These are phyloP conservation scores for Clarireedia homoeocarpa DNA, from an alignment of 2,329 filamentous ascomycete genomes.

Conservation along the genomic window DNA sequence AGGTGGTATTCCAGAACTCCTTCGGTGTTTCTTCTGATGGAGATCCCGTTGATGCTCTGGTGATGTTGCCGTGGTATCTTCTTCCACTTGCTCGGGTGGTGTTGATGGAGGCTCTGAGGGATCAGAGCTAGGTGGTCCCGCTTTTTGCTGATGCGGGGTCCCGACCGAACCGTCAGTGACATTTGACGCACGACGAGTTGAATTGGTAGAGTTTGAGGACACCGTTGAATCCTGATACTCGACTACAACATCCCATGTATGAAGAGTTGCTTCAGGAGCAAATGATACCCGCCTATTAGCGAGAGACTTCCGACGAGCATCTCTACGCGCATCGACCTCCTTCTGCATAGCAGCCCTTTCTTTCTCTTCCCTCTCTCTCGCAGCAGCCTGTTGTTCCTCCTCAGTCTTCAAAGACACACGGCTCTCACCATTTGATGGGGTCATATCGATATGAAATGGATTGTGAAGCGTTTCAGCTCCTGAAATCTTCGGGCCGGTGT, in stretches of 20 bases:
- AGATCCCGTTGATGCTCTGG: slow-evolving; percentile 58
- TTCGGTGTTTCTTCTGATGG: slow-evolving; percentile 52
- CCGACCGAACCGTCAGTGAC: slow-evolving; percentile 19
- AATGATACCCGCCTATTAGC: slow-evolving; percentile 94
- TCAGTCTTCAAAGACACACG: slow-evolving; percentile 61
- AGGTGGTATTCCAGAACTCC: slow-evolving; percentile 59
- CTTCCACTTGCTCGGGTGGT: slow-evolving; percentile 52
- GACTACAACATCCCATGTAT: slow-evolving; percentile 85
- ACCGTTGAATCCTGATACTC: slow-evolving; percentile 87
- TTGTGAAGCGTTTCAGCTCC: slow-evolving; percentile 37
- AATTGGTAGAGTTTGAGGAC: slow-evolving; percentile 63
- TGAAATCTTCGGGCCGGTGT: slow-evolving; percentile 17
- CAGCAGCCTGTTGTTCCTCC: slow-evolving; percentile 62
- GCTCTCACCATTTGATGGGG: slow-evolving; percentile 28
- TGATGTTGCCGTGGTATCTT: slow-evolving; percentile 49
- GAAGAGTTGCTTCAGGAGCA: slow-evolving; percentile 90
- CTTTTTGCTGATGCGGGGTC: slow-evolving; percentile 17
- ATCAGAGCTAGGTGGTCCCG: slow-evolving; percentile 35
- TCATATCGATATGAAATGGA: slow-evolving; percentile 39
- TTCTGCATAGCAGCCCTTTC: slow-evolving; percentile 52
- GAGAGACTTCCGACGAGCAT: slow-evolving; percentile 85
- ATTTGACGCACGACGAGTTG: slow-evolving; percentile 65
- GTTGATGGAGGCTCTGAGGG: slow-evolving; percentile 53
- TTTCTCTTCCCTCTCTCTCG: slow-evolving; percentile 60
- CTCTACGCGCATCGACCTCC: slow-evolving; percentile 62